These are phyloP conservation scores for Penicillium pulvis DNA, from an alignment of 495 filamentous ascomycete species.

Conservation along the genomic window DNA sequence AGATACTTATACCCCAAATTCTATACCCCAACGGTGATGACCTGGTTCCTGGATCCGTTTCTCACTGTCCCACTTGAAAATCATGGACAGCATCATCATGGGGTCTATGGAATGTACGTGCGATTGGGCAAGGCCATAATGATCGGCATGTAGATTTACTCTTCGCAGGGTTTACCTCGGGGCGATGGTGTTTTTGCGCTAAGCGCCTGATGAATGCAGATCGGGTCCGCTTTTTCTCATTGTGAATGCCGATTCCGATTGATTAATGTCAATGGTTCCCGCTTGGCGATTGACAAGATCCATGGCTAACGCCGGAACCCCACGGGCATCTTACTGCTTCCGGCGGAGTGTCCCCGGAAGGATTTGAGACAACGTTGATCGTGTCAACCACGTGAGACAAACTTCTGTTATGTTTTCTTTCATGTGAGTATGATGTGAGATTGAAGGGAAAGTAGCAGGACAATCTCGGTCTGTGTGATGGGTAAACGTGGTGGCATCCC, in stretches of 20 bases:
- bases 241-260: neutral
- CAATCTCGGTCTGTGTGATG: neutral
- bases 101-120: neutral
- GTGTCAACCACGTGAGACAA: neutral
- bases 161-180: constrained; percentile 7
- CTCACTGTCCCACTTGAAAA: neutral
- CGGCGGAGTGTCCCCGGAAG: neutral
- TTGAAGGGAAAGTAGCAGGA: neutral
- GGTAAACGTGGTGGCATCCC: neutral
- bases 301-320: constrained; percentile 1
- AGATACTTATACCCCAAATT: neutral
- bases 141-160: neutral
- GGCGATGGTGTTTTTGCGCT: neutral
- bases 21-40: neutral
- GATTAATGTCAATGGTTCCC: neutral
- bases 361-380: constrained; percentile 3
- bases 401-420: too few relatives aligned
- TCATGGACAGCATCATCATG: neutral
- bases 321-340: constrained; percentile 10
- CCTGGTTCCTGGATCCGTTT: neutral
- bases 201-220: neutral
- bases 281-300: constrained; percentile 4
- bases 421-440: neutral
- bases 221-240: neutral
- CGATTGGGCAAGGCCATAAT: neutral